A percentile compares a stretch with the other conserved stretches of the same genome.
Evolutionary conservation across 495 filamentous ascomycete genomes (phyloP).

Genomic region (Tetracladium marchalianum): DNA sequence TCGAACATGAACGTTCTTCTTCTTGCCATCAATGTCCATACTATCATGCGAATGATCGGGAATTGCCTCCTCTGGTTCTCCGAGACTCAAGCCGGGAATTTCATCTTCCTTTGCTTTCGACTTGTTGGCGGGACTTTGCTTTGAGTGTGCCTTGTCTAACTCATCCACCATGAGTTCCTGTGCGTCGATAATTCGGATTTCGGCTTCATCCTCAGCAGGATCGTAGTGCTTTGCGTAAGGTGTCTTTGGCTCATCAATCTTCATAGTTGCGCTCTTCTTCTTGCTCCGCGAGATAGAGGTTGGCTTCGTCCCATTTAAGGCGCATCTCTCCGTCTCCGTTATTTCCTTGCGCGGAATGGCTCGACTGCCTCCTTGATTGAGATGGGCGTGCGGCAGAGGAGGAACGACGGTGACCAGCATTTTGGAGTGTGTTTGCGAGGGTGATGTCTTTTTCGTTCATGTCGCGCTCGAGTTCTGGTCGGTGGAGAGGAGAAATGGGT

Average conservation of each 20-base stretch:
- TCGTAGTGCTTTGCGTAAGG: conserved; percentile 90
- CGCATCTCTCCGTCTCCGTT: conserved; percentile 52
- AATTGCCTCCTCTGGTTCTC: conserved; percentile 79
- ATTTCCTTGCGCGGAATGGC: conserved; percentile 32
- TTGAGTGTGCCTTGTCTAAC: conserved; percentile 48
- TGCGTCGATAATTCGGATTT: conserved; percentile 50
- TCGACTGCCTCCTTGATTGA: conserved; percentile 61
- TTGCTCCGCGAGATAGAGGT: conserved; percentile 91
- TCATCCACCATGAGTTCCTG: conserved; percentile 56
- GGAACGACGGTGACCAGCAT: conserved; percentile 82
- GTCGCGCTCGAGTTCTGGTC: conserved; percentile 26
- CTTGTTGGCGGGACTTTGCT: conserved; percentile 20
- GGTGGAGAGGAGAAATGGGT: conserved; percentile 31
- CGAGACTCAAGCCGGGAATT: conserved; percentile 85
- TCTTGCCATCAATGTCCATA: conserved; percentile 17
- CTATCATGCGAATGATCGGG: conserved; percentile 33
- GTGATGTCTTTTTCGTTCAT: conserved; percentile 76
- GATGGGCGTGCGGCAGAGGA: conserved; percentile 53
- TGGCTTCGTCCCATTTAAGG: conserved; percentile 96
- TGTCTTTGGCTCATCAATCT: conserved; percentile 97
- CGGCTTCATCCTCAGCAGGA: conserved; percentile 72
- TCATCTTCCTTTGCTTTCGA: conserved; percentile 50
- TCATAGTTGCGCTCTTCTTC: conserved; percentile 94
- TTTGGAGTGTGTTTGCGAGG: conserved; percentile 85
- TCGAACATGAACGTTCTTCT: conserved; percentile 60